Evolutionary conservation across 495 filamentous ascomycete species (phyloP).

Genomic region (Neurospora sp.): DNA sequence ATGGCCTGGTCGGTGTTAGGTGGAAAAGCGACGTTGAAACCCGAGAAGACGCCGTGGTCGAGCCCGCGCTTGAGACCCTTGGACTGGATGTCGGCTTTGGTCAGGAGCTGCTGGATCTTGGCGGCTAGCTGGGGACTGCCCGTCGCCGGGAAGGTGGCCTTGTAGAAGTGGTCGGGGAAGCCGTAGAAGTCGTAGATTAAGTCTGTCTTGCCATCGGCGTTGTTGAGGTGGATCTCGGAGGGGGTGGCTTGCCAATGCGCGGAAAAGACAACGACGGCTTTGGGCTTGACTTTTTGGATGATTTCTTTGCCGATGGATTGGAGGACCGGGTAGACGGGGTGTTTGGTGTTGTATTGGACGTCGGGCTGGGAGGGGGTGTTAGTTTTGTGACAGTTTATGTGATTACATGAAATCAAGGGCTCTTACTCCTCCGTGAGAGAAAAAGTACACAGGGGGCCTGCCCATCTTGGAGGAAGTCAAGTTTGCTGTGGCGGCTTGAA

Average conservation of each 20-base stretch:
- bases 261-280: conserved; percentile 77
- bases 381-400: not conserved
- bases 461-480: conserved; percentile 15
- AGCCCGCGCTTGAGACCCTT: conserved; percentile 57
- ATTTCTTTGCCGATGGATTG: conserved; percentile 66
- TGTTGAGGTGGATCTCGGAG: conserved; percentile 61
- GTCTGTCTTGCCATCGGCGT: conserved; percentile 49
- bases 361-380: conserved; percentile 43
- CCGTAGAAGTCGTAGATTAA: conserved; percentile 85
- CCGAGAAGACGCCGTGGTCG: conserved; percentile 75
- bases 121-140: conserved; percentile 58
- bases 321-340: conserved; percentile 66
- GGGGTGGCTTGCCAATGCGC: conserved; percentile 69
- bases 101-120: conserved; percentile 51
- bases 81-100: conserved; percentile 51
- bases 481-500: not conserved
- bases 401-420: not conserved
- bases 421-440: conserved; percentile 69
- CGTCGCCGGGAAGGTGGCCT: conserved; percentile 58
- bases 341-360: conserved; percentile 61
- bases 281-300: conserved; percentile 67
- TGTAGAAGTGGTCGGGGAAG: conserved; percentile 54
- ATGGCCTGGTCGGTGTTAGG: conserved; percentile 60
- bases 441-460: conserved; percentile 60
- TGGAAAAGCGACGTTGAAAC: conserved; percentile 62